Percentiles rank a stretch among this genome's conserved stretches.
Evolutionary conservation across 768 basidiomycete genomes (phyloP).

Genomic region (Rhodotorula kratochvilovae): DNA sequence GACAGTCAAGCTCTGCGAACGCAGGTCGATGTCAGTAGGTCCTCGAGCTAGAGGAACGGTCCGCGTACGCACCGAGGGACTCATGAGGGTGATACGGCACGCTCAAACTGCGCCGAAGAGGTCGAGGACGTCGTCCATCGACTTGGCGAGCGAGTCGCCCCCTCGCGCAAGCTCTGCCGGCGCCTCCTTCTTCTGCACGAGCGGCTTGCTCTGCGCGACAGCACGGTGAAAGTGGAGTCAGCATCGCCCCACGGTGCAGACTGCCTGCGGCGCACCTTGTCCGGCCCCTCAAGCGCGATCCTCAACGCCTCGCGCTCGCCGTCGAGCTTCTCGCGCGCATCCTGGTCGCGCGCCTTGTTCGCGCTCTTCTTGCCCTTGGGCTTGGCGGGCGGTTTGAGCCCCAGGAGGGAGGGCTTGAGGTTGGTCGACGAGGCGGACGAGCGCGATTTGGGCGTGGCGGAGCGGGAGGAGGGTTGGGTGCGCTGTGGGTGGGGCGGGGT

Average conservation of each 20-base stretch:
- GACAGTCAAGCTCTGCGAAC: too few relatives aligned
- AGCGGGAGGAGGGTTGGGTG: not conserved
- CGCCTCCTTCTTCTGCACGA: conserved; percentile 12
- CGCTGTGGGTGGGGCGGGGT: not conserved
- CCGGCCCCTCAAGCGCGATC: not conserved
- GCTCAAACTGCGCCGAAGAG: not conserved
- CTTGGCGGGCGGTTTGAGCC: not conserved
- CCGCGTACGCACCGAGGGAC: too few relatives aligned
- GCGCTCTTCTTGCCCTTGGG: conserved; percentile 4
- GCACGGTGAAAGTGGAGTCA: not conserved
- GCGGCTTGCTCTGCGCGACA: conserved; percentile 1
- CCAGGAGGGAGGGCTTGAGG: conserved; percentile 20
- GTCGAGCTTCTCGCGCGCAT: conserved; percentile 5
- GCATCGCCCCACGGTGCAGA: too few relatives aligned
- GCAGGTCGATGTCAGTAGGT: too few relatives aligned
- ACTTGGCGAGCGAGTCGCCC: conserved; percentile 4
- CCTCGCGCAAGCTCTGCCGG: conserved; percentile 1
- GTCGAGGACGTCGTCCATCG: conserved; percentile 2
- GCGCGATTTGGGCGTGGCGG: not conserved
- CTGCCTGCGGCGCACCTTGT: conserved; percentile 12
- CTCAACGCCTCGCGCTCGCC: not conserved
- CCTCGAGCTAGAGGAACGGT: too few relatives aligned
- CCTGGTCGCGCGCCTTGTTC: not conserved
- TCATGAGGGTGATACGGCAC: too few relatives aligned
- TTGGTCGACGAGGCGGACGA: not conserved